Conservation (phyloP, 768 basidiomycete genomes). For the Pleurotus salmoneostramineus region DNA sequence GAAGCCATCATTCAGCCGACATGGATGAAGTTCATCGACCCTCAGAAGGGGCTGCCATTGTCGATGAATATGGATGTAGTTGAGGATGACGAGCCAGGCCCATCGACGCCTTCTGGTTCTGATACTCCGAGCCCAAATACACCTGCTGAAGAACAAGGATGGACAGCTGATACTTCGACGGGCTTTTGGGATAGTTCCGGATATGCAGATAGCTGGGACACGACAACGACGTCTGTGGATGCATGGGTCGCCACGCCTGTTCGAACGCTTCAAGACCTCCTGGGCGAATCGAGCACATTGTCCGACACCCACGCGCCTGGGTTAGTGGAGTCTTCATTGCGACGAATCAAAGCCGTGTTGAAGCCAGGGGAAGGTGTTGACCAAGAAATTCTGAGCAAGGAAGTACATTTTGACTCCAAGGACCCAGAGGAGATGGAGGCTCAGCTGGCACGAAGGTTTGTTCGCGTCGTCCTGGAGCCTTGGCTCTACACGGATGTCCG, state of each 20-base stretch:
- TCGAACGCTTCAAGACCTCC: neutral
- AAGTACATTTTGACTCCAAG: neutral
- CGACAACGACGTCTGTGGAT: neutral
- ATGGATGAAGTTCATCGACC: neutral
- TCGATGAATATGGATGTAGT: neutral
- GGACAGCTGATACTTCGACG: too few relatives aligned
- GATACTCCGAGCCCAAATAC: too few relatives aligned
- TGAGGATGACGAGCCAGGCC: neutral
- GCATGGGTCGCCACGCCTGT: neutral
- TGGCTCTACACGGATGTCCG: conserved; percentile 31
- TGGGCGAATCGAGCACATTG: neutral
- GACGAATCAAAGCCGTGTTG: conserved; percentile 39
- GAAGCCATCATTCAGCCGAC: conserved; percentile 17
- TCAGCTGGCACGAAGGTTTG: conserved; percentile 42
- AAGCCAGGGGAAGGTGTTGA: conserved; percentile 21
- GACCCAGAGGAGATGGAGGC: conserved; percentile 34
- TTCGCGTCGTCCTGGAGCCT: conserved; percentile 49
- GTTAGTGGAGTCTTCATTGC: conserved; percentile 52
- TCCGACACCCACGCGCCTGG: conserved; percentile 43
- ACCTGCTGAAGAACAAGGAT: too few relatives aligned
- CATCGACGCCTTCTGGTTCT: too few relatives aligned
- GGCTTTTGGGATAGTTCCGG: neutral
- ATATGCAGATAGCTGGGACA: neutral
- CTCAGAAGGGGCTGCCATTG: neutral
- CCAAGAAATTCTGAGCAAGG: neutral